Evolutionary conservation across 2,329 filamentous ascomycete species (phyloP), one percentile per base, ranked within the genome.

Genomic region (Aspergillus sp.): DNA sequence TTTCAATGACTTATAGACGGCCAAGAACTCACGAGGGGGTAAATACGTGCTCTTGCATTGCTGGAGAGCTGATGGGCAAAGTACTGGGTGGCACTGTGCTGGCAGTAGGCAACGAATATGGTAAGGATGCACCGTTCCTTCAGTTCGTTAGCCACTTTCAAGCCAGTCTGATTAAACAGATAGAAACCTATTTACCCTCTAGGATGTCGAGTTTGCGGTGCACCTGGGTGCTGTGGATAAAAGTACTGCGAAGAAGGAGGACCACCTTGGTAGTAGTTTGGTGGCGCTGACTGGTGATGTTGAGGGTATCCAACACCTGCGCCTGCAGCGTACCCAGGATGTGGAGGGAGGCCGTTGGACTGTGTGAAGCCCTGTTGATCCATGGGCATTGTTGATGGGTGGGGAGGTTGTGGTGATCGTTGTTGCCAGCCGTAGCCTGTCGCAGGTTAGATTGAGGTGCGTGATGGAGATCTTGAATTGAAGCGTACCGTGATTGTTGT

Each of bases 381-480:
- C 57, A 72, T 65, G 50, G 66, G 56, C 49, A 62, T 67, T 8
- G 70, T 51, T 42, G 68, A 61, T 9, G 66, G 62, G 52, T 72
- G 70, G 34, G 68, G 42, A 24, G 67, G 66, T 27, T 70, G 68
- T 40, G 66, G 65, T 20, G 68, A 65, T 54, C 69, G 67, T 50
- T 64, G 66, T 51, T 64, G 64, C 70, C 70, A 73, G 39, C 56
- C 59, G 63, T 72, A 72, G 41, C 67, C 71, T 73, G 56, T 13
- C 13, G 12, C 1, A 5, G 27, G 62, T 71, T 51, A 70, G 66
- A 54, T 27, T 22, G 24, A 19, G 22, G 9, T 20, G 2, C 2
- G 15, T 17, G 22, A 33, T 40, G 17, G 30, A 39, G 22, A 33
- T 20, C 7, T 33, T 19, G 11, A 7, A 33, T 47, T 46, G 15